Evolutionary conservation across 2,329 filamentous ascomycete genomes (phyloP).

Genomic region (Davidsoniella virescens): DNA sequence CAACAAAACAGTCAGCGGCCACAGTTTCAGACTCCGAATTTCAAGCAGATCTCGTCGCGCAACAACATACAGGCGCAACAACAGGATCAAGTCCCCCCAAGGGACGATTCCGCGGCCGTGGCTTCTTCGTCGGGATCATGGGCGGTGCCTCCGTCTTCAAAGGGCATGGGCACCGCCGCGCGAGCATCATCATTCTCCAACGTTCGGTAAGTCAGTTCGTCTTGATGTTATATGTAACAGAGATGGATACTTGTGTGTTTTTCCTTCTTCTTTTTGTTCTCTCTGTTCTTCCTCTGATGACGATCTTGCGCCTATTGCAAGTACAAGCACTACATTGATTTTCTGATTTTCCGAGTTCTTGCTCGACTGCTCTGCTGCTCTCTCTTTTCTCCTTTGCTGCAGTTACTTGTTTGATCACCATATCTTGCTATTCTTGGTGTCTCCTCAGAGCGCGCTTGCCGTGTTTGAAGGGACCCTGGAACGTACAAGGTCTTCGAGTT

Average conservation of each 20-base stretch:
- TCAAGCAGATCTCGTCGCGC: not conserved
- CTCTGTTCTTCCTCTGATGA: not conserved
- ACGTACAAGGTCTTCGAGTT: no score
- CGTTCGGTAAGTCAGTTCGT: constrained; percentile 3
- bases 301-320: not conserved
- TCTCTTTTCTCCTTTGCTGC: not conserved
- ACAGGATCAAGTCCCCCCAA: constrained; percentile 5
- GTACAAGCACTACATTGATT: not conserved
- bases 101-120: constrained; percentile 6
- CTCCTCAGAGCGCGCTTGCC: not conserved
- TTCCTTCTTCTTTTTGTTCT: not conserved
- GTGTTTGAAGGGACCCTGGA: not conserved
- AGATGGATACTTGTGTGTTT: not conserved
- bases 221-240: not conserved
- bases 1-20: not conserved
- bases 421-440: not conserved
- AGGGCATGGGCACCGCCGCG: not conserved
- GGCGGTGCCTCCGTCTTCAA: constrained; percentile 2
- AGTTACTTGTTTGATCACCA: constrained; percentile 4
- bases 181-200: constrained; percentile 11
- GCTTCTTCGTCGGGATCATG: constrained; percentile 6
- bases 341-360: not conserved
- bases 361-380: not conserved
- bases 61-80: not conserved
- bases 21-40: constrained; percentile 5